Evolutionary conservation across 2,329 filamentous ascomycete genomes (phyloP).

Genomic region (Whalleya microplaca): DNA sequence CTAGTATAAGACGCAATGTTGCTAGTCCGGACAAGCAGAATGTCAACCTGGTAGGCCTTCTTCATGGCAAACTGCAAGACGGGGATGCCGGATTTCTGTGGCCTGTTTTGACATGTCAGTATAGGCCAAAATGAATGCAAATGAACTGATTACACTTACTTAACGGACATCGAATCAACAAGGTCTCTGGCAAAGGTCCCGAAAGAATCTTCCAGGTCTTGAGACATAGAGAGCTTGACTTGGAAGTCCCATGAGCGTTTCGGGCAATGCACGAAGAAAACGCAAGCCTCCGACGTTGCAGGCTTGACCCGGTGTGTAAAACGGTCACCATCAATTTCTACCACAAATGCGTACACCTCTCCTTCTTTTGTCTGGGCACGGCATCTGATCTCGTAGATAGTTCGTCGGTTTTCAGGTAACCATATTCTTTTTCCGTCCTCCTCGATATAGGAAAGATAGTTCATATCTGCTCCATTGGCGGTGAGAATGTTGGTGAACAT

Average conservation of each 20-base stretch:
- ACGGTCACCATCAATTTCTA: slow-evolving; percentile 30
- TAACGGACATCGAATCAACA: slow-evolving; percentile 27
- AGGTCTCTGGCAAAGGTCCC: slow-evolving; percentile 31
- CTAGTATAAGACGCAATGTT: slow-evolving; percentile 28
- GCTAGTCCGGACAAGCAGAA: slow-evolving; percentile 27
- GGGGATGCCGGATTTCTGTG: slow-evolving; percentile 20
- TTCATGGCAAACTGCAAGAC: slow-evolving; percentile 28
- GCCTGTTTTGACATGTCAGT: slow-evolving; percentile 20
- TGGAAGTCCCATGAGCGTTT: slow-evolving; percentile 35
- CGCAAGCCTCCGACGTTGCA: slow-evolving; percentile 8
- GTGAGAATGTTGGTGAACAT: slow-evolving; percentile 23
- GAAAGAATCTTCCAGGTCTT: slow-evolving; percentile 24
- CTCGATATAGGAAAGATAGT: slow-evolving; percentile 22
- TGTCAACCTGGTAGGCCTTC: slow-evolving; percentile 23
- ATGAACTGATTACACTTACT: slow-evolving; percentile 25
- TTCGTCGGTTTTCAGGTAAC: slow-evolving; percentile 13
- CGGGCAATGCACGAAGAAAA: slow-evolving; percentile 33
- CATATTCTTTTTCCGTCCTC: slow-evolving; percentile 20
- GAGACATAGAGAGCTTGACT: slow-evolving; percentile 23
- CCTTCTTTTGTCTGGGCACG: slow-evolving; percentile 1
- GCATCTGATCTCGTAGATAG: slow-evolving; percentile 31
- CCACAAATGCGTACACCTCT: slow-evolving; percentile 16
- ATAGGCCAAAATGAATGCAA: not conserved
- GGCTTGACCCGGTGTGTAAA: slow-evolving; percentile 25
- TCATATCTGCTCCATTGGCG: slow-evolving; percentile 27